Evolutionary conservation across 176 grass and related monocot species (phyloP).

Genomic region (Raddia guianensis): DNA sequence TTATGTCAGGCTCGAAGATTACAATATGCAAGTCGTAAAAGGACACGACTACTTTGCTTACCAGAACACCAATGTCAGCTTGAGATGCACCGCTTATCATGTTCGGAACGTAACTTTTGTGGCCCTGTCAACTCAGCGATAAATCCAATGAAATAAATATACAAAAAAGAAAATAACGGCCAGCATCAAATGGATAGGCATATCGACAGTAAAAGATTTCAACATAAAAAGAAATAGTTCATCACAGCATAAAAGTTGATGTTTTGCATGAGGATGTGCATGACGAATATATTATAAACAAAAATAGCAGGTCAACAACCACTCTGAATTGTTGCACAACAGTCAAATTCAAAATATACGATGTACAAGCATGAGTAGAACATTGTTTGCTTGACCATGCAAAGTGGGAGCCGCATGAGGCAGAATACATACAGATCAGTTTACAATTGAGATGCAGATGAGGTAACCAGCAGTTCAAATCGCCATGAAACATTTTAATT

Average conservation of each 20-base stretch:
- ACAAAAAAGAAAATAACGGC: slow-evolving; percentile 12
- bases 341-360: not conserved
- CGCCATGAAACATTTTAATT: not conserved
- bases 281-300: not conserved
- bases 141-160: slow-evolving; percentile 13
- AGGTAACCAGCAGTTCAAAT: not conserved
- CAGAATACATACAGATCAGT: slow-evolving; percentile 10
- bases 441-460: not conserved
- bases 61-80: slow-evolving; percentile 77
- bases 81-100: slow-evolving; percentile 85
- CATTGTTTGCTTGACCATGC: not conserved
- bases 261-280: not conserved
- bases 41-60: slow-evolving; percentile 17
- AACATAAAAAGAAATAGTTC: not conserved
- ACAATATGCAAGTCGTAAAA: not conserved
- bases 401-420: not conserved
- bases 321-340: not conserved
- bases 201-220: not conserved
- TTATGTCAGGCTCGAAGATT: slow-evolving; percentile 4
- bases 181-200: slow-evolving; percentile 8
- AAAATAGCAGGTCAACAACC: not conserved
- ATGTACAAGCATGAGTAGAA: not conserved
- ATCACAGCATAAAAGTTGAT: not conserved
- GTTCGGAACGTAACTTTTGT: slow-evolving; percentile 79
- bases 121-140: slow-evolving; percentile 45